phyloP scores from a whole-genome alignment of 805 yeast genomes.

The Zygosaccharomyces gambellarensis region DNA sequence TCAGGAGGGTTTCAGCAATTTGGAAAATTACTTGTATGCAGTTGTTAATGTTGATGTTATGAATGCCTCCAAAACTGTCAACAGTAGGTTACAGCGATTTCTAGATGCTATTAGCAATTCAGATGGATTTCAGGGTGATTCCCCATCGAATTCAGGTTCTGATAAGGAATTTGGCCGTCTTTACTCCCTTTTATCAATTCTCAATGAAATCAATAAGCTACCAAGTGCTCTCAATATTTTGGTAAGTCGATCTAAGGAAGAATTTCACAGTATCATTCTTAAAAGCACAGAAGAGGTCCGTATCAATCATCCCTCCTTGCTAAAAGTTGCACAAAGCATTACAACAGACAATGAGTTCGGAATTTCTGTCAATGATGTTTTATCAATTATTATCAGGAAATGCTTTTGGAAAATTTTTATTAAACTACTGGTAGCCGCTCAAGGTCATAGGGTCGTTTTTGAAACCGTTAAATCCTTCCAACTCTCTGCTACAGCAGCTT shows the following conservation, averaged over 20 bases:
- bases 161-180: constrained; percentile 32
- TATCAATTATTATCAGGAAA: constrained; percentile 58
- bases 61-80: constrained; percentile 43
- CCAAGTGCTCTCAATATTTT: constrained; percentile 54
- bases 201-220: constrained; percentile 56
- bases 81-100: constrained; percentile 36
- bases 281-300: constrained; percentile 62
- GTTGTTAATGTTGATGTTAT: constrained; percentile 54
- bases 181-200: constrained; percentile 48
- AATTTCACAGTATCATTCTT: constrained; percentile 58
- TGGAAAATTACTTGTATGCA: constrained; percentile 52
- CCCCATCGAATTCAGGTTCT: neutral
- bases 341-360: constrained; percentile 31
- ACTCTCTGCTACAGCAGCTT: constrained; percentile 19
- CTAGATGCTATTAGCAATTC: constrained; percentile 15
- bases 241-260: constrained; percentile 51
- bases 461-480: constrained; percentile 46
- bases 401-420: constrained; percentile 67
- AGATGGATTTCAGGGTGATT: constrained; percentile 1
- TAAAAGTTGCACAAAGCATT: constrained; percentile 29
- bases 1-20: constrained; percentile 35
- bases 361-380: constrained; percentile 41
- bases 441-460: constrained; percentile 60
- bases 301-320: constrained; percentile 45
- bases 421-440: constrained; percentile 57